These are phyloP conservation scores for Paracoccidioides brasiliensis DNA, from an alignment of 2,329 filamentous ascomycete species.

Conservation along the genomic window DNA sequence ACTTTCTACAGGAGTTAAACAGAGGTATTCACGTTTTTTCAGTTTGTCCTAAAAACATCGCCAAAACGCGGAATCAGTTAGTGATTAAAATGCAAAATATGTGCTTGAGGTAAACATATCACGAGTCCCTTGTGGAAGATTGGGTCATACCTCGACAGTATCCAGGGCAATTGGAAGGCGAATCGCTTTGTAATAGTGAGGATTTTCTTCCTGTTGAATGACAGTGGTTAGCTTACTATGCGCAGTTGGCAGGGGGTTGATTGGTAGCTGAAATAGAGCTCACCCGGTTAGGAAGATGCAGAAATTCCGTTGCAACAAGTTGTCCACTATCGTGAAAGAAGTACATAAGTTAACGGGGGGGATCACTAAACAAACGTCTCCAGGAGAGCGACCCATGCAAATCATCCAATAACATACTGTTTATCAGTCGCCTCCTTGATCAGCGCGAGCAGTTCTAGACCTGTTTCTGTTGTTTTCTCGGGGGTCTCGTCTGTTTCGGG, in stretches of 20 bases:
- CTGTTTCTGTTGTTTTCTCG: slow-evolving; percentile 9
- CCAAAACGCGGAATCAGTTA: not conserved
- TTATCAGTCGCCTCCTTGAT: slow-evolving; percentile 13
- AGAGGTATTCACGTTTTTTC: slow-evolving; percentile 52
- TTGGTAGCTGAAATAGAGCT: slow-evolving; percentile 6
- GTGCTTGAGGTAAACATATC: not conserved
- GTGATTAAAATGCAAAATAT: not conserved
- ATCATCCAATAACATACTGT: slow-evolving; percentile 6
- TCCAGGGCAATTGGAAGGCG: slow-evolving; percentile 67
- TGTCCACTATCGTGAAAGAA: slow-evolving; percentile 44
- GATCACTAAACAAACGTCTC: not conserved
- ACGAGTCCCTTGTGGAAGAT: not conserved
- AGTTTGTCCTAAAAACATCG: slow-evolving; percentile 44
- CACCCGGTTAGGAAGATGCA: slow-evolving; percentile 51
- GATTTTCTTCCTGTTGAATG: slow-evolving; percentile 39
- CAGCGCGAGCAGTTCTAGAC: slow-evolving; percentile 9
- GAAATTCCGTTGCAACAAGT: slow-evolving; percentile 60
- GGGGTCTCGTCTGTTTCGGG: slow-evolving; percentile 12
- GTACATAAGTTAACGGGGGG: not conserved
- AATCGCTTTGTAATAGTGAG: slow-evolving; percentile 66
- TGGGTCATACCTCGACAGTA: slow-evolving; percentile 49
- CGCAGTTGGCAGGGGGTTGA: not conserved
- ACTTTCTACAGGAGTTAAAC: slow-evolving; percentile 62
- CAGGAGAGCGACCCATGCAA: not conserved
- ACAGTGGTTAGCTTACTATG: not conserved